These are phyloP conservation scores for Hypsizygus marmoreus DNA, from an alignment of 768 basidiomycete genomes.

Conservation along the genomic window DNA sequence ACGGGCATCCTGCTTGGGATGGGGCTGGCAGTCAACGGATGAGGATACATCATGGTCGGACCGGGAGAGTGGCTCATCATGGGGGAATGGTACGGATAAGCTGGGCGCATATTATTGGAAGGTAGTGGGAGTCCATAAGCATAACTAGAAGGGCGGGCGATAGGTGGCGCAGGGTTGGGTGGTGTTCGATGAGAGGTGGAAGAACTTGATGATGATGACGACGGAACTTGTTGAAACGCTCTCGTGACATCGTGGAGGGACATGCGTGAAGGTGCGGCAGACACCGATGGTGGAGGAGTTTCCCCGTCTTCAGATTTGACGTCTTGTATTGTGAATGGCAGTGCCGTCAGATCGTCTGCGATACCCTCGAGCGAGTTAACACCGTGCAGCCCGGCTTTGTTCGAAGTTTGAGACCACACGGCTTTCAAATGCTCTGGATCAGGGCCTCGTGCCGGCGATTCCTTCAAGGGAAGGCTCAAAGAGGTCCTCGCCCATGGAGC, in stretches of 20 bases:
- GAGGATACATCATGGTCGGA: conserved; percentile 67
- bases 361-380: conserved; percentile 86
- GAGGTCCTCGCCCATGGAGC: conserved; percentile 60
- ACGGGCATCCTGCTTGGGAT: conserved; percentile 61
- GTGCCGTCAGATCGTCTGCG: conserved; percentile 75
- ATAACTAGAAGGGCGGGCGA: conserved; percentile 44
- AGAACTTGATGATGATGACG: conserved; percentile 49
- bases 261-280: conserved; percentile 69
- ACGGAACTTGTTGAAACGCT: conserved; percentile 85
- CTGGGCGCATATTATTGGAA: conserved; percentile 52
- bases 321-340: conserved; percentile 82
- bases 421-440: conserved; percentile 86
- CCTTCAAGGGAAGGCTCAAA: conserved; percentile 60
- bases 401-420: conserved; percentile 80
- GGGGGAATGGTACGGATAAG: conserved; percentile 67
- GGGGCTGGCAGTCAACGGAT: conserved; percentile 60
- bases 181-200: conserved; percentile 45
- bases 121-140: conserved; percentile 44
- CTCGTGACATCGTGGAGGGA: conserved; percentile 81
- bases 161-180: conserved; percentile 54
- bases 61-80: conserved; percentile 75
- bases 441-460: conserved; percentile 66
- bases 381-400: conserved; percentile 63
- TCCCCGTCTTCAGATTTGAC: conserved; percentile 86
- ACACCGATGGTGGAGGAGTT: conserved; percentile 66